Evolutionary conservation across 176 grass and related monocot genomes (phyloP), one percentile per base, ranked within the genome.

Genomic region (Carex cristatella): DNA sequence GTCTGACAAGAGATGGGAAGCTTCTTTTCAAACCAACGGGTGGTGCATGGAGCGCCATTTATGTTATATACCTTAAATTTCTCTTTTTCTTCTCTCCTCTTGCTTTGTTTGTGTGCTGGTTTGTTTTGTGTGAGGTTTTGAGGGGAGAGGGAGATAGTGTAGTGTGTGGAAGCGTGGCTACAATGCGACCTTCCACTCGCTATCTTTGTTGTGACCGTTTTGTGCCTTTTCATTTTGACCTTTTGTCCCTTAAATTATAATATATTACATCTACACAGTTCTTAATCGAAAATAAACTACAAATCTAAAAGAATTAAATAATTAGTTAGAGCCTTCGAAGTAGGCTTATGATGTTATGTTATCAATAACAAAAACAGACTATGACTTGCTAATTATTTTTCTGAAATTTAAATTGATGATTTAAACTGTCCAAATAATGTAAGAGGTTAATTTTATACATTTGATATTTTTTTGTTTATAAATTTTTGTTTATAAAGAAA

Each of bases 21-120:
- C 55, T 84, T 46, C 71, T 80, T 38, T 72, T 65, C 15, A 68
- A 63, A 5, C 80, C 16, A 66, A 88, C 78, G 31, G 87, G 84
- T 79, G 86, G 90, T 70, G 85, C 81, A 65, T 85, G 82, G 62
- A 98, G 77, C 18, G 91, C 86, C 95, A 98, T 94, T 71, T 77
- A 69, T 84, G 65, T 38, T 53, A 44, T 85, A 86, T 81, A 84
- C 7, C 30, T 61, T 19, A 15, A 49, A 69, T 38, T 59, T 64
- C 61, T 81, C 73, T 2, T 4, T 4, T 69, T 87, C 35, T 31
- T 55, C 9, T 78, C 44, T 59, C 54, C 33, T 71, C 49, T 51
- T 51, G 54, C 66, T 86, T 80, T 63, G 19, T 27, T 81, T 81
- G 74, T 56, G 59, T 84, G 59, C 61, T 69, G 42, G 23, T 44